Conservation (phyloP, 169 alveolate species). For the Plasmodium relictum region DNA sequence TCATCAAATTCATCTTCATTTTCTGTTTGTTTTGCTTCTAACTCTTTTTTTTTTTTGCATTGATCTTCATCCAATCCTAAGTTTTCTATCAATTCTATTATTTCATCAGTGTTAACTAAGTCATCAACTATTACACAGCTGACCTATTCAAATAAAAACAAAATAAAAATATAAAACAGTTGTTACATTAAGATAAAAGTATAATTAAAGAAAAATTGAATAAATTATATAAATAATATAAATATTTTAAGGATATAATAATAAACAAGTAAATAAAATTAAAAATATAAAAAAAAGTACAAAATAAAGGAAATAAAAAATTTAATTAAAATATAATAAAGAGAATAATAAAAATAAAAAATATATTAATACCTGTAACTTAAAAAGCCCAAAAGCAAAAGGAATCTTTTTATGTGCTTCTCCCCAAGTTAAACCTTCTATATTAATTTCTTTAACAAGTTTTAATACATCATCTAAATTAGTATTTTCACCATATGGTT, state of each 20-base stretch:
- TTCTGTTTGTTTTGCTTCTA: slow-evolving; percentile 79
- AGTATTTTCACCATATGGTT: slow-evolving; percentile 88
- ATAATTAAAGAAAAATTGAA: neutral
- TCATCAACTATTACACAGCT: slow-evolving; percentile 89
- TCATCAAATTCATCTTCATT: slow-evolving; percentile 85
- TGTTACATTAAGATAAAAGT: neutral
- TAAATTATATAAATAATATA: neutral
- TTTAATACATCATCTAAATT: slow-evolving; percentile 87
- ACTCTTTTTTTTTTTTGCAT: slow-evolving; percentile 76
- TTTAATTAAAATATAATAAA: neutral
- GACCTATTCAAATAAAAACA: slow-evolving; percentile 70
- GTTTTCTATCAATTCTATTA: slow-evolving; percentile 87
- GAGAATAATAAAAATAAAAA: neutral
- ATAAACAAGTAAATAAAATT: too few relatives aligned
- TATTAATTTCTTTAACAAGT: slow-evolving; percentile 82
- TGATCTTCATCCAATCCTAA: slow-evolving; percentile 88
- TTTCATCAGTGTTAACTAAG: slow-evolving; percentile 87
- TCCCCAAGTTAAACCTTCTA: slow-evolving; percentile 92
- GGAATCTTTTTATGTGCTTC: slow-evolving; percentile 88
- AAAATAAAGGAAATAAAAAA: neutral
- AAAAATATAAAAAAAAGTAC: neutral
- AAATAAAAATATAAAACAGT: neutral
- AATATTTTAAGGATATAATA: neutral
- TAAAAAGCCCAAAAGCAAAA: slow-evolving; percentile 90
- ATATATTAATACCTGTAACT: slow-evolving; percentile 82